phyloP scores from a whole-genome alignment of 805 yeast species.

The Wickerhamomyces kurtzmanii region DNA sequence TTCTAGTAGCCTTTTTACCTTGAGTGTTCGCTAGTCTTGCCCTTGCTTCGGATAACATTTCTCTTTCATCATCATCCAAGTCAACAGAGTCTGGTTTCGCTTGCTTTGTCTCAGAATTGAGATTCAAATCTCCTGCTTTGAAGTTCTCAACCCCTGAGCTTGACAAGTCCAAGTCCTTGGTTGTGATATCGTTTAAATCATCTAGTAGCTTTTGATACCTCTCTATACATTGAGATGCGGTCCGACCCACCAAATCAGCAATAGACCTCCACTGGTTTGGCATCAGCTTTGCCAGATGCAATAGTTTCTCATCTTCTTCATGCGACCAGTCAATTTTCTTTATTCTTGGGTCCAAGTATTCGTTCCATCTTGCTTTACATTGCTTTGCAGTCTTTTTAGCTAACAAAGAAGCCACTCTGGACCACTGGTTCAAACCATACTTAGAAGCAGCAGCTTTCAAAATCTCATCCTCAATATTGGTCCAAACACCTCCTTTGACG shows the following conservation, averaged over 20 bases:
- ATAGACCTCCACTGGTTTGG: slow-evolving; percentile 96
- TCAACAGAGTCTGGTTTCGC: slow-evolving; percentile 76
- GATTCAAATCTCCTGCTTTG: slow-evolving; percentile 48
- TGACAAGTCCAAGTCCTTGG: slow-evolving; percentile 25
- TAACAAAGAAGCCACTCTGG: slow-evolving; percentile 78
- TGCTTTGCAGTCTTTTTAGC: slow-evolving; percentile 85
- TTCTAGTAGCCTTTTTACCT: slow-evolving; percentile 90
- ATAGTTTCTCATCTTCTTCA: slow-evolving; percentile 66
- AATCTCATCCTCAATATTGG: slow-evolving; percentile 76
- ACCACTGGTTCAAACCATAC: slow-evolving; percentile 93
- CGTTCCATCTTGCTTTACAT: slow-evolving; percentile 88
- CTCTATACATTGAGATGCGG: slow-evolving; percentile 81
- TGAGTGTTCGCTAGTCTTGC: slow-evolving; percentile 87
- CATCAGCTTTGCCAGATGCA: slow-evolving; percentile 54
- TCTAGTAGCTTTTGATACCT: slow-evolving; percentile 68
- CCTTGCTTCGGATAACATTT: slow-evolving; percentile 90
- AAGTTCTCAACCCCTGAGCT: slow-evolving; percentile 43
- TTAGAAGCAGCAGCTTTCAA: slow-evolving; percentile 85
- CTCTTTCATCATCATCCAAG: slow-evolving; percentile 80
- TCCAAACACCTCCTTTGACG: slow-evolving; percentile 88
- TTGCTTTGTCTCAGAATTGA: slow-evolving; percentile 67
- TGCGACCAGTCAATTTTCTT: slow-evolving; percentile 57
- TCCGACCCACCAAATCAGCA: slow-evolving; percentile 70
- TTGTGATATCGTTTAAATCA: slow-evolving; percentile 25
- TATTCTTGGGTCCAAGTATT: slow-evolving; percentile 72